phyloP scores from a whole-genome alignment of 1,139 yeast species.

The Kurtzmaniella natalensis region DNA sequence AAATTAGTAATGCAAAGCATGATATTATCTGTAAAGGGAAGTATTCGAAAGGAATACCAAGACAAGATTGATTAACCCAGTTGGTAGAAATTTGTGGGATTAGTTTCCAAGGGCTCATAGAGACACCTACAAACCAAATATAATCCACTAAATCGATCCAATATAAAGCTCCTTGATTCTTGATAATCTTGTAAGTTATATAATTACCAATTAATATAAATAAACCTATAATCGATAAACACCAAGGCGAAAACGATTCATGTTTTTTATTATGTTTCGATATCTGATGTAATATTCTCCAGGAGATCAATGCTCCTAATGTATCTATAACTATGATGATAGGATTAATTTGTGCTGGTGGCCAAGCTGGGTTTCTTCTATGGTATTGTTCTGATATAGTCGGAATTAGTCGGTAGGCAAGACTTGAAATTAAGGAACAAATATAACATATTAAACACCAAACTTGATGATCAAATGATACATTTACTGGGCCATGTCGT shows the following conservation, averaged over 20 bases:
- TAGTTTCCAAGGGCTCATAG: conserved; percentile 12
- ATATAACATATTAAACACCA: background rate
- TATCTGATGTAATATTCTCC: background rate
- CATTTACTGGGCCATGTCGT: background rate
- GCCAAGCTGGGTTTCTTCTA: background rate
- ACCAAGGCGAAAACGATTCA: background rate
- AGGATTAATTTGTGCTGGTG: conserved; percentile 1
- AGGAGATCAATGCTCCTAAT: background rate
- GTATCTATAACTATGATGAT: background rate
- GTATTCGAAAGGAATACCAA: conserved; percentile 7
- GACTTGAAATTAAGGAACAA: background rate
- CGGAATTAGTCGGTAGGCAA: background rate
- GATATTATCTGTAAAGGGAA: conserved; percentile 1
- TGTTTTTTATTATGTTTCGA: background rate
- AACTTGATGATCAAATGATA: conserved; percentile 2
- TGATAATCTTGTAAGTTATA: conserved; percentile 1
- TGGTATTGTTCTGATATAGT: background rate
- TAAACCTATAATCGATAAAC: background rate
- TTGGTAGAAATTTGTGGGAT: conserved; percentile 29
- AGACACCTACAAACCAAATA: conserved; percentile 23
- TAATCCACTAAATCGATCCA: conserved; percentile 25
- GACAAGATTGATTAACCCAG: conserved; percentile 19
- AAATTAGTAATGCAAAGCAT: background rate
- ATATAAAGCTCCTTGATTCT: conserved; percentile 8
- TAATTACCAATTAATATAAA: background rate